These are phyloP conservation scores for Pachysandra terminalis DNA, from an alignment of 164 flowering plant species.

Conservation along the genomic window DNA sequence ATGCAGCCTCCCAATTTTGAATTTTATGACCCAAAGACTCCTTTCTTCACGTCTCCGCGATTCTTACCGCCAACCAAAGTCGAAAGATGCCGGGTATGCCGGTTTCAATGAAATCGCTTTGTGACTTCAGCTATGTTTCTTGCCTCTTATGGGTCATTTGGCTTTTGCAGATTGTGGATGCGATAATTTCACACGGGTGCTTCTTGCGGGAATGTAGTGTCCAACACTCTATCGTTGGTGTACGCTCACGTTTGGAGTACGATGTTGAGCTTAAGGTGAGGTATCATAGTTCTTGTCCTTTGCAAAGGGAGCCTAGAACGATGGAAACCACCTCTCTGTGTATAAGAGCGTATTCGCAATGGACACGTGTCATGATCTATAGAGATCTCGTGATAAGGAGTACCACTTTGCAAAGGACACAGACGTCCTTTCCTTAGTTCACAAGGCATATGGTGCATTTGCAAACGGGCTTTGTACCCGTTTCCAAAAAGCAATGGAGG, in stretches of 20 bases:
- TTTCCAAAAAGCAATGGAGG: too few species aligned
- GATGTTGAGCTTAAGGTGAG: conserved; percentile 78
- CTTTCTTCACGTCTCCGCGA: conserved; percentile 91
- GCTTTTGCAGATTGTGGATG: conserved; percentile 63
- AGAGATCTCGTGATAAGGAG: too few species aligned
- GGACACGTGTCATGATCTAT: too few species aligned
- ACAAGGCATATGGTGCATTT: too few species aligned
- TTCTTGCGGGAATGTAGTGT: conserved; percentile 84
- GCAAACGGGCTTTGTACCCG: too few species aligned
- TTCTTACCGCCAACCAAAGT: conserved; percentile 92
- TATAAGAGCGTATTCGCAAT: too few species aligned
- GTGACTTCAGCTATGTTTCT: neutral
- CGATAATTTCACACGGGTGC: conserved; percentile 95
- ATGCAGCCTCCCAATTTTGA: conserved; percentile 82
- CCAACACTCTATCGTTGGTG: conserved; percentile 78
- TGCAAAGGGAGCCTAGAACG: neutral
- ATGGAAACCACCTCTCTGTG: neutral
- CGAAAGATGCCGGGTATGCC: conserved; percentile 79
- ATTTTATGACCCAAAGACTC: conserved; percentile 85
- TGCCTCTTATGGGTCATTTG: conserved; percentile 17
- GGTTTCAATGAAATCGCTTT: conserved; percentile 1
- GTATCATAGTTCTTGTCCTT: conserved; percentile 1
- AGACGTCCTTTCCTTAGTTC: too few species aligned
- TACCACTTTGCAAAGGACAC: too few species aligned
- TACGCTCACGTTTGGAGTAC: conserved; percentile 81